Evolutionary conservation across 1,139 yeast genomes (phyloP).

Genomic region (Kazachstania sp.): DNA sequence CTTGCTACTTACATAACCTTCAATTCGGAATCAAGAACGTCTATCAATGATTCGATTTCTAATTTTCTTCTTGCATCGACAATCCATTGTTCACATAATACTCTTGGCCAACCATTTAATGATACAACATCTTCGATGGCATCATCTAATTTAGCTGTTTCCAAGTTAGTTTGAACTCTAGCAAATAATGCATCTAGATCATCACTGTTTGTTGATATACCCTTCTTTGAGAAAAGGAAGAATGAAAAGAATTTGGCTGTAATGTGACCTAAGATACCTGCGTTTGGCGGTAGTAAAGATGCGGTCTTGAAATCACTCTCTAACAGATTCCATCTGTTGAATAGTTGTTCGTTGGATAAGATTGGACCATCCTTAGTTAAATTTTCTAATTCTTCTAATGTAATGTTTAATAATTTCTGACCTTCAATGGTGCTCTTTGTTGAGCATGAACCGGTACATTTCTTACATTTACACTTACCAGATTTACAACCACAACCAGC

Average conservation of each 20-base stretch:
- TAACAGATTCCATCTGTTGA: conserved; percentile 63
- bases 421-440: conserved; percentile 5
- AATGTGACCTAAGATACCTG: conserved; percentile 88
- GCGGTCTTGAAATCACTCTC: conserved; percentile 86
- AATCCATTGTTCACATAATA: conserved; percentile 87
- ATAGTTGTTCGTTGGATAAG: conserved; percentile 52
- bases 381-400: conserved; percentile 21
- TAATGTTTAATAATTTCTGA: conserved; percentile 22
- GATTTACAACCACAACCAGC: conserved; percentile 18
- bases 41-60: conserved; percentile 75
- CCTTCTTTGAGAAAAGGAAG: conserved; percentile 57
- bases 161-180: conserved; percentile 68
- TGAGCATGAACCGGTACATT: conserved; percentile 13
- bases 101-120: conserved; percentile 90
- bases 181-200: conserved; percentile 87
- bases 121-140: conserved; percentile 91
- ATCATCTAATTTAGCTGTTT: conserved; percentile 68
- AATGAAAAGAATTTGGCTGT: conserved; percentile 71
- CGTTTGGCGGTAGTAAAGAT: conserved; percentile 83
- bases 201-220: conserved; percentile 53
- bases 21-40: conserved; percentile 36
- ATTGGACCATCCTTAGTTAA: conserved; percentile 15
- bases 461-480: conserved; percentile 8
- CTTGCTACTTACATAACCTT: conserved; percentile 24
- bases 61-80: conserved; percentile 78